Evolutionary conservation across 768 basidiomycete genomes (phyloP), one percentile per base, ranked within the genome.

Genomic region (Cystofilobasidium capitatum): DNA sequence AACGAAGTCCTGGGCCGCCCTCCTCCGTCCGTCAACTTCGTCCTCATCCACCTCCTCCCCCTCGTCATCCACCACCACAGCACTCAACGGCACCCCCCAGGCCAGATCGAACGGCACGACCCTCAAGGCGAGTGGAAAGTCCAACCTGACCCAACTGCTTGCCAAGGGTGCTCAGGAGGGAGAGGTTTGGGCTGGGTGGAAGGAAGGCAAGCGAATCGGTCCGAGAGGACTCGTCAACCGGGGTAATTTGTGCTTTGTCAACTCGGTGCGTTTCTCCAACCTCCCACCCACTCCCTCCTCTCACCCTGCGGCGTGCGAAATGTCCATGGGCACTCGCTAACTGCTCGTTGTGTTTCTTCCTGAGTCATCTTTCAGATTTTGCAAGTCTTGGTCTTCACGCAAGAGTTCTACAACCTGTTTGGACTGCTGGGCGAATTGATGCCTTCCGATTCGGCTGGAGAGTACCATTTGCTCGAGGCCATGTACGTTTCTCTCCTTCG

Each of bases 241-340:
- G 2, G 93, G 94, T 0, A 99, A 99, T 77, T 86, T 97, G 86
- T 99, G 94, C 76, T 99, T 97, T 74, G 92, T 92, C 35, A 99
- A 97, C 73, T 85, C 91, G 0, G 88, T 79, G 58, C 70, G 78
- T 71, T 39, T 24, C 8, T 5, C 10, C 0, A 17, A 20, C 49
- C 33, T 9, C 26, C 24, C 69, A 17, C 37, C 51, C 58, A 22
- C 2, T 22, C 51, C n/a, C 24, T 61, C 37, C 22, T 37, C 59
- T 33, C 10, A 16, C 31, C 14, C 40, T 20, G n/a, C 22, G 3
- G n/a, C n/a, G n/a, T n/a, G n/a, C n/a, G n/a, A n/a, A n/a, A n/a
- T n/a, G n/a, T n/a, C n/a, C n/a, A n/a, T n/a, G n/a, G n/a, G n/a
- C n/a, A n/a, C n/a, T n/a, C n/a, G 20, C 13, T 10, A 26, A 22